These are phyloP conservation scores for Noccaea caerulescens DNA, from an alignment of 345 rosid genomes.

Conservation along the genomic window DNA sequence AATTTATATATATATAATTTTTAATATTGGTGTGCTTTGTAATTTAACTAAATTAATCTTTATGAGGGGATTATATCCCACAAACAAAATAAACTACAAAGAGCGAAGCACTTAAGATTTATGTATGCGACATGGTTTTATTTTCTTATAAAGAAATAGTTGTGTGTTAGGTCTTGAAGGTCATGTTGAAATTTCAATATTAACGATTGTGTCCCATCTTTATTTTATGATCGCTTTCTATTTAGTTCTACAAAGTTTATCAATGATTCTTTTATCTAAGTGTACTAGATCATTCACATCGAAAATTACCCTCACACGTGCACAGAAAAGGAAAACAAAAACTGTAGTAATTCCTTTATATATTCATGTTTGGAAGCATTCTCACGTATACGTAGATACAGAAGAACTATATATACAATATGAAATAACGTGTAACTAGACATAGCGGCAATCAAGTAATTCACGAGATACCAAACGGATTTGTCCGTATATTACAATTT, in stretches of 20 bases:
- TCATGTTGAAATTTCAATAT: no score
- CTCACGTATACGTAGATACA: neutral
- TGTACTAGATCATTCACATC: slow-evolving; percentile 11
- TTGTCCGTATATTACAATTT: slow-evolving; percentile 44
- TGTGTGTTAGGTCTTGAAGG: neutral
- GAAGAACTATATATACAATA: slow-evolving; percentile 3
- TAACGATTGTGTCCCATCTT: neutral
- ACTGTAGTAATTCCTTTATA: neutral
- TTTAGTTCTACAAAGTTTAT: slow-evolving; percentile 10
- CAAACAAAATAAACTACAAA: neutral
- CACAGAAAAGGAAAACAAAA: neutral
- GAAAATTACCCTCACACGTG: slow-evolving; percentile 18
- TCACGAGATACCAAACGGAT: slow-evolving; percentile 44
- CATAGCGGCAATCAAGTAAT: slow-evolving; percentile 35
- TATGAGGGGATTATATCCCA: neutral
- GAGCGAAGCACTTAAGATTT: neutral
- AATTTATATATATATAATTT: no score
- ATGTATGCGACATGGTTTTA: slow-evolving; percentile 7
- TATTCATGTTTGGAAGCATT: slow-evolving; percentile 7
- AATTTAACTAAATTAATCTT: neutral
- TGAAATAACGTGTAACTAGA: slow-evolving; percentile 34
- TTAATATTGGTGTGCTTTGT: neutral
- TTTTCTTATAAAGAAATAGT: neutral
- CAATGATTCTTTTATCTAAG: neutral
- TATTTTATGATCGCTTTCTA: neutral